Evolutionary conservation across 306 rosid genomes (phyloP), one percentile per base, ranked within the genome.

Genomic region (Argentina anserina): DNA sequence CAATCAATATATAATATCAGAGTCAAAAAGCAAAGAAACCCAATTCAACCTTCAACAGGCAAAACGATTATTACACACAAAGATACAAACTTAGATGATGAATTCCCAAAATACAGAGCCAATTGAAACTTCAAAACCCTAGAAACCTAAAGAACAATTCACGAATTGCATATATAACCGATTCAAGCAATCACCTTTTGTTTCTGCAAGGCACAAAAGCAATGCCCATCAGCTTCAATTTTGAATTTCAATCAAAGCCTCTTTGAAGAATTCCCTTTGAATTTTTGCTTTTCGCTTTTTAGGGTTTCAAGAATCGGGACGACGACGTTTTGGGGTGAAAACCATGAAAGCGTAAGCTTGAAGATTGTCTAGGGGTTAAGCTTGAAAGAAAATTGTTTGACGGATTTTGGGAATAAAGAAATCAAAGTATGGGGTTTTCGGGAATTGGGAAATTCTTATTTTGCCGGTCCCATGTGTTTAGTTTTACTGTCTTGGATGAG

Each of bases 151-250:
- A 46, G 67, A 50, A 60, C 45, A 69, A 69, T 36, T 36, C 70
- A 66, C 29, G 50, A 76, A 80, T 43, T 29, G 55, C 4, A 71
- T 33, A 70, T 15, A 28, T 23, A 75, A 47, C 41, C 21, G 26
- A 65, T 23, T 10, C 52, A 75, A 90, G 70, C 43, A 70, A 78
- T n/a, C 65, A 84, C 93, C 92, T 86, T 87, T 79, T 43, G 81
- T 70, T 70, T 84, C 76, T 76, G 70, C 80, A 71, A 76, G 77
- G 70, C 52, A 70, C 76, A 80, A 84, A 90, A 88, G 83, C 69
- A 73, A 73, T 60, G 49, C 69, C 86, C 91, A 83, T 89, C 5
- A 55, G 37, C 76, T 70, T 47, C 63, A 80, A 77, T 39, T 80
- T 28, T n/a, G 1, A 7, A n/a, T n/a, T 67, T 67, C 52, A 81